Evolutionary conservation across 441 rosid species (phyloP).

Genomic region (Viola pubescens): DNA sequence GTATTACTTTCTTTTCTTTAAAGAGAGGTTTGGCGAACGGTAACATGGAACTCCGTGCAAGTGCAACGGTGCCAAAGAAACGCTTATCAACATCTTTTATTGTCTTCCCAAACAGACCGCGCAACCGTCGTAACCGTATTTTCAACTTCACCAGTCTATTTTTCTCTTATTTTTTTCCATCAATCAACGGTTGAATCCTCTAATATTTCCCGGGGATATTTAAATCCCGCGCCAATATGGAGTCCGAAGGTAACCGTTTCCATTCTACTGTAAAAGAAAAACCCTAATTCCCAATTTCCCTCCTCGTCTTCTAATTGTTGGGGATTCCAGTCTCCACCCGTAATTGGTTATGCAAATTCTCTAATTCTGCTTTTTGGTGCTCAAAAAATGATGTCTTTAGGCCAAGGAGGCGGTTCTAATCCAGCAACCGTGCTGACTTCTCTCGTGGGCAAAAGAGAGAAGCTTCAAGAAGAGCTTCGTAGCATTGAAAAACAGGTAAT

Average conservation of each 20-base stretch:
- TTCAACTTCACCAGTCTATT: background rate
- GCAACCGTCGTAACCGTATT: background rate
- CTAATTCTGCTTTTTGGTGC: background rate
- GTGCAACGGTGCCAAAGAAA: too few species aligned
- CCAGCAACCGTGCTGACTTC: constrained; percentile 65
- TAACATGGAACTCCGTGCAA: too few species aligned
- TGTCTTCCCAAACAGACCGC: background rate
- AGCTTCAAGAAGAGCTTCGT: constrained; percentile 78
- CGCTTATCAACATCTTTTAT: background rate
- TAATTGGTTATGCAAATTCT: background rate
- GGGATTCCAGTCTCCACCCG: too few species aligned
- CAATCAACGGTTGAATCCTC: too few species aligned
- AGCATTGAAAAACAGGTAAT: constrained; percentile 72
- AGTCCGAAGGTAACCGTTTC: constrained; percentile 15
- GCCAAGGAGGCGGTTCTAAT: constrained; percentile 48
- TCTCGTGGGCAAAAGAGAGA: constrained; percentile 59
- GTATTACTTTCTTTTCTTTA: too few species aligned
- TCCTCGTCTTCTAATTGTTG: background rate
- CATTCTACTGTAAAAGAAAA: background rate
- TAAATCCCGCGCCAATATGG: constrained; percentile 24
- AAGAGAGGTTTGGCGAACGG: too few species aligned
- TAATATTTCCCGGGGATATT: background rate
- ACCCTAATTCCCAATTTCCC: constrained; percentile 1
- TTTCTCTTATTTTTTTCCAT: background rate
- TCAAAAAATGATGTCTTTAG: constrained; percentile 14